These are phyloP conservation scores for Trypanosoma cruzi DNA, from an alignment of 208 protist species.

Conservation along the genomic window DNA sequence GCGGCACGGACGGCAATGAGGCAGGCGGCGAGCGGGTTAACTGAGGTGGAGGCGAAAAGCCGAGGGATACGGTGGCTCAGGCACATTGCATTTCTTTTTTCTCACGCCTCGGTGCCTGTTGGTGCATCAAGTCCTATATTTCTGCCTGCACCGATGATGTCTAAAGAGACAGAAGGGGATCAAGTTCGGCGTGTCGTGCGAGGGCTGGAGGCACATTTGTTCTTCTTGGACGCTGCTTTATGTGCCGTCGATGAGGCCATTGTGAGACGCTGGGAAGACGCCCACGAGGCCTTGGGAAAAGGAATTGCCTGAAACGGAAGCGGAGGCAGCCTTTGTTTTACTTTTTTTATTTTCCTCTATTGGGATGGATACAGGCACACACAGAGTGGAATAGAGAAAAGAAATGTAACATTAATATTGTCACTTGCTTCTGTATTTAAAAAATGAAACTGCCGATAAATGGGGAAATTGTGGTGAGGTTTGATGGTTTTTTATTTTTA, in stretches of 20 bases:
- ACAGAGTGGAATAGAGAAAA: not conserved
- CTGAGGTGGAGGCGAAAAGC: not conserved
- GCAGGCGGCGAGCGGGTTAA: not conserved
- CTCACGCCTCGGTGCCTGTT: constrained; percentile 8
- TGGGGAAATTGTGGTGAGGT: too few relatives aligned
- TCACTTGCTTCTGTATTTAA: too few relatives aligned
- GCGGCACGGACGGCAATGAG: not conserved
- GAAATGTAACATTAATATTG: too few relatives aligned
- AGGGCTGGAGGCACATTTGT: constrained; percentile 25
- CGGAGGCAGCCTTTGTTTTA: not conserved
- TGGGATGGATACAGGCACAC: too few relatives aligned
- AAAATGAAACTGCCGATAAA: too few relatives aligned
- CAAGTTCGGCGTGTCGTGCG: constrained; percentile 5
- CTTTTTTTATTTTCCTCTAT: constrained; percentile 8
- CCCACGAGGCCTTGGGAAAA: constrained; percentile 2
- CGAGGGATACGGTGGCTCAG: constrained; percentile 36
- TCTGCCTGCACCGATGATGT: not conserved
- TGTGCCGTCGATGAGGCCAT: constrained; percentile 16
- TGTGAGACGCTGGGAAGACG: constrained; percentile 29
- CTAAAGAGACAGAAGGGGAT: constrained; percentile 2
- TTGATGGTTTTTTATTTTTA: too few relatives aligned
- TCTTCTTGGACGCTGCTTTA: constrained; percentile 19
- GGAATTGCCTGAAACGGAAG: not conserved
- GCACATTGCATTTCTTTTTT: constrained; percentile 53
- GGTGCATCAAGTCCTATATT: not conserved